phyloP scores from a whole-genome alignment of 495 filamentous ascomycete genomes.

The Penicillium subrubescens region DNA sequence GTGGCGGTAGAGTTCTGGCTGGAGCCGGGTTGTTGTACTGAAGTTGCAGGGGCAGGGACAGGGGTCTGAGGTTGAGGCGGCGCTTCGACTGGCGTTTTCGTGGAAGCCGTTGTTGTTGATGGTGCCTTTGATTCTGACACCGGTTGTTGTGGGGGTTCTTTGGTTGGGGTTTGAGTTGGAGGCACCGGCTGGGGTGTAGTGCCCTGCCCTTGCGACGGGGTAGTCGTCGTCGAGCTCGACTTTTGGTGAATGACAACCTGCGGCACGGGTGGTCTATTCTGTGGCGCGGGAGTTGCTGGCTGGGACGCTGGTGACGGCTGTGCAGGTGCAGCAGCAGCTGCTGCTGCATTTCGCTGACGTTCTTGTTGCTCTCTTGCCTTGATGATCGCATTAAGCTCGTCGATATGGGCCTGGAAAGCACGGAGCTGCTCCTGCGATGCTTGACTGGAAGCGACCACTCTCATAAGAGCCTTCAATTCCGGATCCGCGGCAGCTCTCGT shows the following conservation, averaged over 20 bases:
- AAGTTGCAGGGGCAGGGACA: constrained; percentile 12
- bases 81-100: constrained; percentile 33
- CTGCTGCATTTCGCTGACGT: constrained; percentile 29
- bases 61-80: constrained; percentile 31
- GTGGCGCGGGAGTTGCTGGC: constrained; percentile 28
- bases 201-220: constrained; percentile 29
- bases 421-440: constrained; percentile 79
- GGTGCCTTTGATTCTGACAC: constrained; percentile 29
- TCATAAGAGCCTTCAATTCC: constrained; percentile 93
- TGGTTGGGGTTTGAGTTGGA: constrained; percentile 22
- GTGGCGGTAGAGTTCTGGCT: constrained; percentile 19
- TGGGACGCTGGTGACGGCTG: constrained; percentile 22
- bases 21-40: background rate
- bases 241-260: constrained; percentile 34
- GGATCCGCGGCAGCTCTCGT: constrained; percentile 83
- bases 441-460: constrained; percentile 85
- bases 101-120: constrained; percentile 23
- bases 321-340: constrained; percentile 19
- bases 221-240: constrained; percentile 28
- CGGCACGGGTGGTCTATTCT: constrained; percentile 25
- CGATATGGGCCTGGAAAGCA: constrained; percentile 89
- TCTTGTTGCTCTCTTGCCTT: constrained; percentile 48
- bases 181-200: constrained; percentile 19
- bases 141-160: constrained; percentile 30
- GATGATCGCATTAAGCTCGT: constrained; percentile 74